Evolutionary conservation across 441 rosid species (phyloP).

Genomic region (Flueggea neowawraea): DNA sequence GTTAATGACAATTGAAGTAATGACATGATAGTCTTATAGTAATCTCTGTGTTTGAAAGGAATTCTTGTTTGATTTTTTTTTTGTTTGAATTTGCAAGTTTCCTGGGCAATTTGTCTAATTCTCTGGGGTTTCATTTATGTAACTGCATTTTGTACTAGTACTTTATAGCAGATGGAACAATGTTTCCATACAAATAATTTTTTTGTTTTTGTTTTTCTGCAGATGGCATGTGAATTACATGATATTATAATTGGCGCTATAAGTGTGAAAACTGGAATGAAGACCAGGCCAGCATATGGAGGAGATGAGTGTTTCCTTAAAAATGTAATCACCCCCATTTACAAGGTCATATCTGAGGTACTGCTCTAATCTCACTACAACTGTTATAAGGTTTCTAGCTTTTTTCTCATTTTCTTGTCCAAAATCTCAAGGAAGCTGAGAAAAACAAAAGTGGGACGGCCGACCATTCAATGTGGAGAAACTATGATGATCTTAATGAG

Average conservation of each 20-base stretch:
- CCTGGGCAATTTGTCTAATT: neutral
- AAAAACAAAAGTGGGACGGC: slow-evolving; percentile 84
- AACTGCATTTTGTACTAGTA: neutral
- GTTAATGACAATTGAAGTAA: too few relatives aligned
- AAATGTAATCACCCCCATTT: slow-evolving; percentile 83
- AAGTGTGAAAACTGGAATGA: slow-evolving; percentile 60
- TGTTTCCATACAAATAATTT: neutral
- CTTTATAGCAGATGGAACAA: neutral
- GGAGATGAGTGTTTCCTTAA: slow-evolving; percentile 73
- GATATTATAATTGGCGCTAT: slow-evolving; percentile 58
- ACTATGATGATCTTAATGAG: slow-evolving; percentile 96
- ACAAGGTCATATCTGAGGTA: slow-evolving; percentile 65
- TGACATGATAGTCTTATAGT: too few relatives aligned
- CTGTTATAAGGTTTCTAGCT: neutral
- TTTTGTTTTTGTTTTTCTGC: slow-evolving; percentile 22
- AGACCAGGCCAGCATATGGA: slow-evolving; percentile 58
- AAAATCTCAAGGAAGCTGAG: slow-evolving; percentile 73
- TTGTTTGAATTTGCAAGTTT: neutral
- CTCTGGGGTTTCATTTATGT: neutral
- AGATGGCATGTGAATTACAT: slow-evolving; percentile 97
- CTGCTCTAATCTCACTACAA: slow-evolving; percentile 14
- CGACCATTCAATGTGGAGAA: slow-evolving; percentile 95
- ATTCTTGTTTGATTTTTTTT: neutral
- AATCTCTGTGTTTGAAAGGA: too few relatives aligned
- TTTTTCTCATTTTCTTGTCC: slow-evolving; percentile 18